Base-by-base conservation (phyloP, 2,329 filamentous ascomycete genomes). In the Helotiales sp. region DNA sequence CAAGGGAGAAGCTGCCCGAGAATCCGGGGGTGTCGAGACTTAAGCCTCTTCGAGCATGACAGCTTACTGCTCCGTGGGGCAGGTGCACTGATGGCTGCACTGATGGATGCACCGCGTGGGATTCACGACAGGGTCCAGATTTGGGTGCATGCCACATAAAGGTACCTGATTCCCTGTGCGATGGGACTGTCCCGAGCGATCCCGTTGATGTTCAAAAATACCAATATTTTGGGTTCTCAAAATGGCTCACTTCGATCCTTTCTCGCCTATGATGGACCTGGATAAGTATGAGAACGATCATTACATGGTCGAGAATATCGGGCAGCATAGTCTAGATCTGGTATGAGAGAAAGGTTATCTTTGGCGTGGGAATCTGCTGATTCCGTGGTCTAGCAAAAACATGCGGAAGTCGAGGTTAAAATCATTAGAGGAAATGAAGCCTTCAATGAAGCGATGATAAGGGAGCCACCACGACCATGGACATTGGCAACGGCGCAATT, bases 401-500 rank as follows among this genome's bases (percentile, higher is more conserved):
- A 68, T 59, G 62, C 56, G 12, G 65, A 69, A 52, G 68, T 70
- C 40, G 67, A 68, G 54, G 62, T 67, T 63, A 80, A 76, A 63
- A 72, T 80, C 57, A 73, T 83, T 64, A 73, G 67, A 24, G 81
- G 81, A 59, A 78, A 77, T 62, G 79, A 81, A 63, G 79, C 80
- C 50, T 83, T 78, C 70, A 77, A 79, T 63, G 78, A 84, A 69
- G 82, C 82, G 22, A 74, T 79, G 69, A 67, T 81, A 66, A 78
- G 79, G 70, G 81, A 84, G 65, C 77, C 79, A 8, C 76, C 78
- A 24, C 70, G 63, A 33, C 70, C 76, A 44, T 79, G 73, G 68
- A 75, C 74, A 30, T 69, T 59, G 31, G 59, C 69, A 34, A 75
- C 77, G 44, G 52, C 76, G 56, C 61, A 77, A 62, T 69, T 79